Percentiles rank a stretch among this genome's conserved stretches.
These are phyloP conservation scores for Trametes punicea DNA, from an alignment of 768 basidiomycete genomes.

Conservation along the genomic window DNA sequence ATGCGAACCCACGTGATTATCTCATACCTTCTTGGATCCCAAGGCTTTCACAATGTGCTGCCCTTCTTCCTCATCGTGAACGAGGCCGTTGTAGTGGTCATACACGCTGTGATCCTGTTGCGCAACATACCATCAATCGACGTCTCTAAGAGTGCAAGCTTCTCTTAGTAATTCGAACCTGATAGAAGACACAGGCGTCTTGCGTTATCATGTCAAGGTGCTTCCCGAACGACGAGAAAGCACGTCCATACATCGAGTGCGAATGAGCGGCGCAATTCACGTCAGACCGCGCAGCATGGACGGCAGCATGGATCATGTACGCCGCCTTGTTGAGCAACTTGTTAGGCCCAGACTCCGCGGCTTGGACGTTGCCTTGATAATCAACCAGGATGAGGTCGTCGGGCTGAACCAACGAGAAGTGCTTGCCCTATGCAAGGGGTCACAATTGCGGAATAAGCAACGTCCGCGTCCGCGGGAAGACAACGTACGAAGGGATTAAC, in stretches of 20 bases:
- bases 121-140: background rate
- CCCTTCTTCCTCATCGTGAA: constrained; percentile 33
- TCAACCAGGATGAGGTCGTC: constrained; percentile 45
- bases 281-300: constrained; percentile 36
- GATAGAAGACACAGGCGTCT: constrained; percentile 34
- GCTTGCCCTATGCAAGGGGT: constrained; percentile 33
- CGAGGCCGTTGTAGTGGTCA: constrained; percentile 34
- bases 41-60: constrained; percentile 30
- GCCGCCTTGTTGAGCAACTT: constrained; percentile 36
- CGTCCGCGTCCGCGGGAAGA: background rate
- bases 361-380: constrained; percentile 34
- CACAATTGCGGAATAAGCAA: background rate
- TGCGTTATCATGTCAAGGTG: constrained; percentile 34
- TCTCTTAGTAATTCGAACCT: constrained; percentile 25
- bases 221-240: constrained; percentile 35
- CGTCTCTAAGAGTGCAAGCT: too few relatives aligned
- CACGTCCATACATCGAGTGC: constrained; percentile 36
- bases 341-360: constrained; percentile 31
- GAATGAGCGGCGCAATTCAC: constrained; percentile 35
- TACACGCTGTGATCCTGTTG: constrained; percentile 31
- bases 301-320: constrained; percentile 36
- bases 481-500: constrained; percentile 42
- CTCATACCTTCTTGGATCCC: constrained; percentile 26
- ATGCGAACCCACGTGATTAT: background rate
- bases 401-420: constrained; percentile 45